A percentile compares a stretch with the other conserved stretches of the same genome.
These are phyloP conservation scores for Trichoderma polysporum DNA, from an alignment of 2,329 filamentous ascomycete genomes.

Conservation along the genomic window DNA sequence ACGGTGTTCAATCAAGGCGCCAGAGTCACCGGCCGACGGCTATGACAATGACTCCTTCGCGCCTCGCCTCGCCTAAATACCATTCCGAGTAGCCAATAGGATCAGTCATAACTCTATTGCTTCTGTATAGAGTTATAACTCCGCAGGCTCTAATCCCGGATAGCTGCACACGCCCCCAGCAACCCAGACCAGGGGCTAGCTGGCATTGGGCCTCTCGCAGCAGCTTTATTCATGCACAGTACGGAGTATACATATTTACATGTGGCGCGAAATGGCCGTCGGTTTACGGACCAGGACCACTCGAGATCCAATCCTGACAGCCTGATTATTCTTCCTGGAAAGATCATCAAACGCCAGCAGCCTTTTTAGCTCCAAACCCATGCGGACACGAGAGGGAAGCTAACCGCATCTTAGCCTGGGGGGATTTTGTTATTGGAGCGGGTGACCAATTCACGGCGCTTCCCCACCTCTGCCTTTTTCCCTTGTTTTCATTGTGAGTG, in stretches of 20 bases:
- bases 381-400: conserved; percentile 9
- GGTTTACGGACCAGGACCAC: neutral
- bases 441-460: neutral
- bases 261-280: conserved; percentile 3
- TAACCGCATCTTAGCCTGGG: neutral
- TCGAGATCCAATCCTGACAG: neutral
- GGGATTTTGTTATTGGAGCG: conserved; percentile 12
- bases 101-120: neutral
- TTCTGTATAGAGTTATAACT: conserved; percentile 18
- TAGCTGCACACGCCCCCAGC: neutral
- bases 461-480: neutral
- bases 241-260: neutral
- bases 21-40: neutral
- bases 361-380: neutral
- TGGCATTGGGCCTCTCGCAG: neutral
- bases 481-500: neutral
- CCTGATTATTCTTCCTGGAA: neutral
- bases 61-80: conserved; percentile 14
- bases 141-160: conserved; percentile 9
- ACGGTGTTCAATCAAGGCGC: neutral
- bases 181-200: neutral
- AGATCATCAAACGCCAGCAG: conserved; percentile 4
- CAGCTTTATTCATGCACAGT: conserved; percentile 4
- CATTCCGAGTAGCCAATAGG: conserved; percentile 7
- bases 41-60: neutral